phyloP scores from a whole-genome alignment of 306 rosid species.

The Prunus fruticosa region DNA sequence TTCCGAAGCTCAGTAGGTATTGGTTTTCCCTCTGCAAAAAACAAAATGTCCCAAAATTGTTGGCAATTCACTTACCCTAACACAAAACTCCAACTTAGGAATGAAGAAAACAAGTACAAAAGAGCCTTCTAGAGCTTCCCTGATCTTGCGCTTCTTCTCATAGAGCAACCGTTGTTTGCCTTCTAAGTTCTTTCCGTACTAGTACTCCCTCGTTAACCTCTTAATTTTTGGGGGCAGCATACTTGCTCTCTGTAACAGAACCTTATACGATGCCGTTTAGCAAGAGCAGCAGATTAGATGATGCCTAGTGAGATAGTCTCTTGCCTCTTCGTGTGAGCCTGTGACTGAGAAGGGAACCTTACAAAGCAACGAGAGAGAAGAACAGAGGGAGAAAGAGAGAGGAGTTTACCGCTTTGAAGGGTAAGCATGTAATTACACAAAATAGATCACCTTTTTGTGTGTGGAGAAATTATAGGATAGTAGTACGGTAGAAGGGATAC shows the following conservation, averaged over 20 bases:
- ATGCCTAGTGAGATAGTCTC: too few species aligned
- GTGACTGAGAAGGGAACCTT: not conserved
- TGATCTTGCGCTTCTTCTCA: slow-evolving; percentile 88
- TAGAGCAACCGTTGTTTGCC: slow-evolving; percentile 64
- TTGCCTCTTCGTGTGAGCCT: too few species aligned
- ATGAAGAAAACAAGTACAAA: not conserved
- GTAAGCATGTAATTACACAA: too few species aligned
- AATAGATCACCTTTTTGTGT: too few species aligned
- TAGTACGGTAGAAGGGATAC: too few species aligned
- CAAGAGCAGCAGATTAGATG: too few species aligned
- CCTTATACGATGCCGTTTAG: not conserved
- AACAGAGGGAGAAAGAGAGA: too few species aligned
- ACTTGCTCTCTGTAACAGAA: not conserved
- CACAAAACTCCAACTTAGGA: not conserved
- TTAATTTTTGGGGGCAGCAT: slow-evolving; percentile 66
- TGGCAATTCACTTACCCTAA: not conserved
- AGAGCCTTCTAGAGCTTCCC: slow-evolving; percentile 67
- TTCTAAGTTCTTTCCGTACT: slow-evolving; percentile 78
- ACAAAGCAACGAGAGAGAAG: too few species aligned
- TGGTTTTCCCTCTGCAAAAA: slow-evolving; percentile 73
- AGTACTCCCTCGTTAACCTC: slow-evolving; percentile 68
- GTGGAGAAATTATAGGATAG: too few species aligned
- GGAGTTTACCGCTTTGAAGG: too few species aligned
- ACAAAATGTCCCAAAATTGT: not conserved
- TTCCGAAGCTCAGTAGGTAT: slow-evolving; percentile 90